A percentile compares a stretch with the other conserved stretches of the same genome.
Evolutionary conservation across 2,329 filamentous ascomycete species (phyloP).

Genomic region (Fonsecaea multimorphosa): DNA sequence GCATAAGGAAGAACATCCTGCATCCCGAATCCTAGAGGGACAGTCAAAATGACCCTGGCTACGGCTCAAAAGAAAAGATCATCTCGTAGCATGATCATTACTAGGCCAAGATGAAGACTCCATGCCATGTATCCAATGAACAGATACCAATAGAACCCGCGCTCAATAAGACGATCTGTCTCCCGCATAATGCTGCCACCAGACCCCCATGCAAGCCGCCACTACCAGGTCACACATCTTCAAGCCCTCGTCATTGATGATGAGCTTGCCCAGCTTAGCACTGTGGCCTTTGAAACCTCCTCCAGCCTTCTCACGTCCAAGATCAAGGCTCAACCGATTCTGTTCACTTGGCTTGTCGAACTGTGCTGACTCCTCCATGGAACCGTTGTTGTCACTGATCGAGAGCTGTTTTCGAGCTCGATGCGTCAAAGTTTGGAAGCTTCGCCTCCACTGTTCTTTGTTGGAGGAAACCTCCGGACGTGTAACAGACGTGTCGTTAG

Average conservation of each 20-base stretch:
- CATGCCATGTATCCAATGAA: neutral
- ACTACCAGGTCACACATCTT: slow-evolving; percentile 96
- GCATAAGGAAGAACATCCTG: neutral
- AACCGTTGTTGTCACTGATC: slow-evolving; percentile 16
- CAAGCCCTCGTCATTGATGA: slow-evolving; percentile 84
- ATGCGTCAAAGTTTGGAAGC: slow-evolving; percentile 35
- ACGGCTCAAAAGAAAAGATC: neutral
- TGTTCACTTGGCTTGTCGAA: slow-evolving; percentile 17
- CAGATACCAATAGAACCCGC: neutral
- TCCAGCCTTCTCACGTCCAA: slow-evolving; percentile 83
- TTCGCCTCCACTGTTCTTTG: slow-evolving; percentile 36
- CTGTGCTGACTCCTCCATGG: neutral
- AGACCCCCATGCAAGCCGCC: slow-evolving; percentile 87
- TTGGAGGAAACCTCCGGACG: slow-evolving; percentile 23
- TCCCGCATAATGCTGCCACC: slow-evolving; percentile 86
- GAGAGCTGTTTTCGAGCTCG: slow-evolving; percentile 32
- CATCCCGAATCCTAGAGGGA: neutral
- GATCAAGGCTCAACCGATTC: slow-evolving; percentile 68
- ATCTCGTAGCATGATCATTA: neutral
- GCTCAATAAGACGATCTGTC: slow-evolving; percentile 22
- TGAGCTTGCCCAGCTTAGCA: slow-evolving; percentile 91
- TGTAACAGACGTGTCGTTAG: neutral
- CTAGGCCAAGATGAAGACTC: neutral
- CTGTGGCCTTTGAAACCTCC: slow-evolving; percentile 84
- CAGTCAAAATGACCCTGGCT: neutral